Evolutionary conservation across 1,284 basidiomycete genomes (phyloP).

Genomic region (Tetrapyrgos nigripes): DNA sequence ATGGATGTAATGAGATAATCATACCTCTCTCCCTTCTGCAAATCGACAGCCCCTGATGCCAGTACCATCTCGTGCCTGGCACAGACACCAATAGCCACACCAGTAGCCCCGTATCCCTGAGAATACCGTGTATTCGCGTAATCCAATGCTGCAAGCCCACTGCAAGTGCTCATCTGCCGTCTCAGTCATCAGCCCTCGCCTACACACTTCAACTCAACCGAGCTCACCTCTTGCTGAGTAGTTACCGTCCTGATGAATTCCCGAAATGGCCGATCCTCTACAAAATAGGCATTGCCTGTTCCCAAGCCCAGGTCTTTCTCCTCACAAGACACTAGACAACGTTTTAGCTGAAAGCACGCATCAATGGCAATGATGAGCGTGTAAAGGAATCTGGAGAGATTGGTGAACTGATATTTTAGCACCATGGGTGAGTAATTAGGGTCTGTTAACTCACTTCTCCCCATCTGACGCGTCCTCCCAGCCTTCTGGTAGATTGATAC

Average conservation of each 20-base stretch:
- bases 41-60: constrained; percentile 20
- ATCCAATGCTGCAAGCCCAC: constrained; percentile 3
- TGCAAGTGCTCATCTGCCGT: constrained; percentile 7
- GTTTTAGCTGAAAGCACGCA: constrained; percentile 4
- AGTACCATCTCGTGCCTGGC: not conserved
- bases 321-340: not conserved
- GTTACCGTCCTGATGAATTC: not conserved
- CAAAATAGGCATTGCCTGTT: not conserved
- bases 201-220: not conserved
- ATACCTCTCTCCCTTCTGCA: constrained; percentile 3
- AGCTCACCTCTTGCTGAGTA: not conserved
- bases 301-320: not conserved
- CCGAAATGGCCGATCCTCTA: constrained; percentile 1
- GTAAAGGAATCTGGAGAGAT: not conserved
- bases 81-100: constrained; percentile 26
- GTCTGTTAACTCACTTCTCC: not conserved
- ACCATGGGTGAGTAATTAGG: too few relatives aligned
- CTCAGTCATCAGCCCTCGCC: not conserved
- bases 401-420: not conserved
- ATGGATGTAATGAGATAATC: not conserved
- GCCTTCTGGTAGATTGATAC: constrained; percentile 19
- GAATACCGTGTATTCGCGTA: constrained; percentile 3
- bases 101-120: constrained; percentile 21
- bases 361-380: not conserved
- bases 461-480: constrained; percentile 14